phyloP scores from a whole-genome alignment of 768 basidiomycete species.

The Russula vinacea region DNA sequence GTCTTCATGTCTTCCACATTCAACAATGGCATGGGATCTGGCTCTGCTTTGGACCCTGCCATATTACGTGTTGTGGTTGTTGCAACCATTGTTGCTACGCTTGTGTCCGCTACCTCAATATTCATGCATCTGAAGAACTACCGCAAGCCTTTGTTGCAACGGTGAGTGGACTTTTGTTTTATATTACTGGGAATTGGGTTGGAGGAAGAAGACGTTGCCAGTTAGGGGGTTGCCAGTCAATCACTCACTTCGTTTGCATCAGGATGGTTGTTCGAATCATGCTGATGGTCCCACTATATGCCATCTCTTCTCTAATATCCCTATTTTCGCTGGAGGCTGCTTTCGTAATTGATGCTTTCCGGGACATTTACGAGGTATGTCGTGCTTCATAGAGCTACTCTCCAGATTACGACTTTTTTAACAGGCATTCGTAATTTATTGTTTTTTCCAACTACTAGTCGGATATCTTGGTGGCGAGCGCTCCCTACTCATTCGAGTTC shows the following conservation, averaged over 20 bases:
- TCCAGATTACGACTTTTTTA: not conserved
- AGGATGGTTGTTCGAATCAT: conserved; percentile 94
- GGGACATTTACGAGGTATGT: conserved; percentile 93
- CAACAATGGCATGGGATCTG: conserved; percentile 45
- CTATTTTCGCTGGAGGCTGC: conserved; percentile 92
- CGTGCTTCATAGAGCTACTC: too few relatives aligned
- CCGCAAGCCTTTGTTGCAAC: conserved; percentile 73
- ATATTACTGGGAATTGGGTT: not conserved
- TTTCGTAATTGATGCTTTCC: conserved; percentile 91
- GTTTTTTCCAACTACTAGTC: conserved; percentile 80
- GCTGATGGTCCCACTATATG: conserved; percentile 95
- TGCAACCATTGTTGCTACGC: conserved; percentile 64
- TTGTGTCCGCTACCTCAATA: conserved; percentile 72
- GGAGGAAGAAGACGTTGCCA: not conserved
- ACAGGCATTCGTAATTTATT: conserved; percentile 92
- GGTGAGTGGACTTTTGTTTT: conserved; percentile 44
- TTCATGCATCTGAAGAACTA: conserved; percentile 83
- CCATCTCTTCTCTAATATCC: conserved; percentile 85
- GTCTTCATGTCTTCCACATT: not conserved
- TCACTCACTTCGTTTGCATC: conserved; percentile 10
- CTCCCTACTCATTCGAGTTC: conserved; percentile 84
- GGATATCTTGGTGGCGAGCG: conserved; percentile 91
- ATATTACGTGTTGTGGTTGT: conserved; percentile 63
- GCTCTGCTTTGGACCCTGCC: conserved; percentile 45
- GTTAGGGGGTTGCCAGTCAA: too few relatives aligned